These are phyloP conservation scores for Salvia hispanica DNA, from an alignment of 257 asterid genomes.

Conservation along the genomic window DNA sequence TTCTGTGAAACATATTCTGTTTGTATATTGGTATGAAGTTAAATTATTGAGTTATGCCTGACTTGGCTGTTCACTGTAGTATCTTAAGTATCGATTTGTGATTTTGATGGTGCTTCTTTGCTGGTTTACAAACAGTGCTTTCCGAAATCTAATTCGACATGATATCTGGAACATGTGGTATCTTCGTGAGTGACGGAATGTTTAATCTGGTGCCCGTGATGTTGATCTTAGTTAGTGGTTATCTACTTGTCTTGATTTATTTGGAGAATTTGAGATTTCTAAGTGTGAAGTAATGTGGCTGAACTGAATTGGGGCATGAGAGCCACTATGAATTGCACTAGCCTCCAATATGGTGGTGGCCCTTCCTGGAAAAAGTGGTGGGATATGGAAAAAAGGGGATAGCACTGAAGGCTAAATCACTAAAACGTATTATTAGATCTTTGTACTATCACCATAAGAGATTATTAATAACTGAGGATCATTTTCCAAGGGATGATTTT, in stretches of 20 bases:
- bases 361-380: constrained; percentile 42
- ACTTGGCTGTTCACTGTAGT: not conserved
- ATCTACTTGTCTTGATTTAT: constrained; percentile 35
- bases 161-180: constrained; percentile 38
- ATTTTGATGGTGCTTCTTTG: constrained; percentile 14
- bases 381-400: constrained; percentile 36
- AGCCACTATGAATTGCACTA: constrained; percentile 47
- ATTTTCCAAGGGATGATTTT: constrained; percentile 17
- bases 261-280: constrained; percentile 28
- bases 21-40: not conserved
- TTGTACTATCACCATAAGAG: constrained; percentile 37
- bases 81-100: not conserved
- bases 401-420: constrained; percentile 16
- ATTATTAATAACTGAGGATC: constrained; percentile 15
- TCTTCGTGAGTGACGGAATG: constrained; percentile 41
- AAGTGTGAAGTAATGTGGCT: constrained; percentile 46
- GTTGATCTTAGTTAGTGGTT: constrained; percentile 41
- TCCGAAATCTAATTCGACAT: constrained; percentile 30
- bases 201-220: constrained; percentile 18
- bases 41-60: not conserved
- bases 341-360: constrained; percentile 54
- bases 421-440: constrained; percentile 25
- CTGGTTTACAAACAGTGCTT: constrained; percentile 13
- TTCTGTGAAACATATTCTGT: not conserved
- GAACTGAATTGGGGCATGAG: constrained; percentile 49